phyloP scores from a whole-genome alignment of 2,329 filamentous ascomycete genomes.

The Daldinia sp. region DNA sequence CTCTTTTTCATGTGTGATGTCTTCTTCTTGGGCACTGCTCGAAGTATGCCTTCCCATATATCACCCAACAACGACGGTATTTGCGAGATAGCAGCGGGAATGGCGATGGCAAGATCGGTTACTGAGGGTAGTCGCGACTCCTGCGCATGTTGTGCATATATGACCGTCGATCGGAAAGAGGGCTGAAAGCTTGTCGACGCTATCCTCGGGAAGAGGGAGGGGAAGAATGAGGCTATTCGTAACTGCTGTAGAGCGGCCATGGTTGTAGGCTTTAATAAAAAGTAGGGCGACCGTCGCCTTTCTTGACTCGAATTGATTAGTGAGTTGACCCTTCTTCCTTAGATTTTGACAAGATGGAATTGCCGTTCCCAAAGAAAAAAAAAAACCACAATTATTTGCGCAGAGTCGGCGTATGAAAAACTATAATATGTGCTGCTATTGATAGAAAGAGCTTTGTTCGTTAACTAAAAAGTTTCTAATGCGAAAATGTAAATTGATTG shows the following conservation, averaged over 20 bases:
- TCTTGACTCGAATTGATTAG: background rate
- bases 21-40: slow-evolving; percentile 98
- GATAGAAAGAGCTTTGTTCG: slow-evolving; percentile 30
- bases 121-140: slow-evolving; percentile 59
- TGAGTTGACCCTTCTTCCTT: background rate
- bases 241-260: slow-evolving; percentile 62
- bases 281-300: background rate
- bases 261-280: slow-evolving; percentile 38
- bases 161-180: slow-evolving; percentile 58
- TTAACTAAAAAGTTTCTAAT: slow-evolving; percentile 41
- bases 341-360: background rate
- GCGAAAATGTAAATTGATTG: slow-evolving; percentile 28
- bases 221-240: slow-evolving; percentile 55
- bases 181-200: slow-evolving; percentile 57
- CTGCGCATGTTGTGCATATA: slow-evolving; percentile 58
- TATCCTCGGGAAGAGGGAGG: slow-evolving; percentile 68
- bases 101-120: slow-evolving; percentile 66
- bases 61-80: slow-evolving; percentile 79
- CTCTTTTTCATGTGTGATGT: slow-evolving; percentile 96
- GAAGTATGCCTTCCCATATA: slow-evolving; percentile 92
- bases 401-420: background rate
- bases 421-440: slow-evolving; percentile 2
- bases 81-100: slow-evolving; percentile 71
- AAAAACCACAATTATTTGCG: background rate
- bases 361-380: background rate